Evolutionary conservation across 2,329 filamentous ascomycete genomes (phyloP).

Genomic region (Neofusicoccum laricinum): DNA sequence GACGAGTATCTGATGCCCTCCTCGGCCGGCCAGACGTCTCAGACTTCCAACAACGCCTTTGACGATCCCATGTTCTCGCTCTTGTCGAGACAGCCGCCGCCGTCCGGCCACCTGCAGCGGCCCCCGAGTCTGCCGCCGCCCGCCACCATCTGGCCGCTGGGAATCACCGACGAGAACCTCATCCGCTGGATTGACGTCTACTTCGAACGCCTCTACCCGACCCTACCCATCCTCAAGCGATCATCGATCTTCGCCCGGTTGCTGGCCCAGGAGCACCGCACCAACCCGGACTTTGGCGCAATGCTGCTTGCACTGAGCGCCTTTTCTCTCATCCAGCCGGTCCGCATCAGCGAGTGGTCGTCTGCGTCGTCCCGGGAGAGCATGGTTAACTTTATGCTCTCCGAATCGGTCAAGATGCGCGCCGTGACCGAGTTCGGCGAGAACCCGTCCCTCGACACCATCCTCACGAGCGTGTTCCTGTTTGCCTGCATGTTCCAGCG

Average conservation of each 20-base stretch:
- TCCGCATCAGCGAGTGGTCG: slow-evolving; percentile 41
- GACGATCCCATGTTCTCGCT: slow-evolving; percentile 5
- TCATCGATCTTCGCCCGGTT: slow-evolving; percentile 42
- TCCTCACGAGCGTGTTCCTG: slow-evolving; percentile 30
- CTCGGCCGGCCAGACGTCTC: neutral
- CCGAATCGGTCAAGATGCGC: slow-evolving; percentile 44
- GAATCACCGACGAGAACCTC: slow-evolving; percentile 35
- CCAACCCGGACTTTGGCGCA: slow-evolving; percentile 42
- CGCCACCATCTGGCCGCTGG: slow-evolving; percentile 1
- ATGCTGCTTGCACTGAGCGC: slow-evolving; percentile 44
- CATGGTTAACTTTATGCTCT: slow-evolving; percentile 42
- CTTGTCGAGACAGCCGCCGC: neutral
- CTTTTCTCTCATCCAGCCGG: slow-evolving; percentile 44
- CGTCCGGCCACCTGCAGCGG: neutral
- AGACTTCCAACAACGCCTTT: neutral
- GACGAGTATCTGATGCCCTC: slow-evolving; percentile 6
- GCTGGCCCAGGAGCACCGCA: slow-evolving; percentile 42
- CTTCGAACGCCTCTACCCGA: slow-evolving; percentile 44
- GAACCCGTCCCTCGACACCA: slow-evolving; percentile 26
- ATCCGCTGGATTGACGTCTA: slow-evolving; percentile 41
- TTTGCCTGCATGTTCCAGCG: slow-evolving; percentile 29
- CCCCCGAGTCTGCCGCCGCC: neutral
- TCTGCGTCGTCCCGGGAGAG: slow-evolving; percentile 25
- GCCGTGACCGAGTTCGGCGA: slow-evolving; percentile 39
- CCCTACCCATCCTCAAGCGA: slow-evolving; percentile 41